phyloP scores from a whole-genome alignment of 768 basidiomycete genomes.

The Mycena vulgaris region DNA sequence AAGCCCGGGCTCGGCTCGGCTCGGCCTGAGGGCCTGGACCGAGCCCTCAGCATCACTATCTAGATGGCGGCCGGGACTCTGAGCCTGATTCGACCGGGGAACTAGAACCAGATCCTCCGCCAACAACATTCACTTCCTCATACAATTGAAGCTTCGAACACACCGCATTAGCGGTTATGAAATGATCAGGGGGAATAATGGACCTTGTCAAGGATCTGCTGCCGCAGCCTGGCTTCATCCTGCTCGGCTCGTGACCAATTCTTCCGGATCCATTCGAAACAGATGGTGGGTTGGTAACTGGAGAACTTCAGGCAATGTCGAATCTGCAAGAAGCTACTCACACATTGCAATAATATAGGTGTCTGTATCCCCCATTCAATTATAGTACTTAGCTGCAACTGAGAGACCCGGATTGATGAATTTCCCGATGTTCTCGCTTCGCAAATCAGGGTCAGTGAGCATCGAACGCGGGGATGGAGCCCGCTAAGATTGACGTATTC shows the following conservation, averaged over 20 bases:
- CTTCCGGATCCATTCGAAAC: slow-evolving; percentile 2
- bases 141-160: slow-evolving; percentile 10
- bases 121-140: background rate
- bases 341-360: background rate
- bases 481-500: background rate
- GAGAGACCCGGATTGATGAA: background rate
- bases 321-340: too few species aligned
- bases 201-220: background rate
- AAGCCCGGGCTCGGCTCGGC: too few species aligned
- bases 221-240: background rate
- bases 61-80: background rate
- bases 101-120: background rate
- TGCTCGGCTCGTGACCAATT: slow-evolving; percentile 2
- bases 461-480: too few species aligned
- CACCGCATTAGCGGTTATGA: background rate
- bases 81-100: background rate
- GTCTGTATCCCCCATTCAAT: slow-evolving; percentile 2
- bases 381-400: background rate
- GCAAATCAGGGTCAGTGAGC: too few species aligned
- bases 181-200: background rate
- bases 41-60: too few species aligned
- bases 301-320: too few species aligned
- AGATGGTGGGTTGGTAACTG: background rate
- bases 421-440: background rate
- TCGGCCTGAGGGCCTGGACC: too few species aligned